Evolutionary conservation across 1,284 basidiomycete species (phyloP).

Genomic region (Takashimella koratensis): DNA sequence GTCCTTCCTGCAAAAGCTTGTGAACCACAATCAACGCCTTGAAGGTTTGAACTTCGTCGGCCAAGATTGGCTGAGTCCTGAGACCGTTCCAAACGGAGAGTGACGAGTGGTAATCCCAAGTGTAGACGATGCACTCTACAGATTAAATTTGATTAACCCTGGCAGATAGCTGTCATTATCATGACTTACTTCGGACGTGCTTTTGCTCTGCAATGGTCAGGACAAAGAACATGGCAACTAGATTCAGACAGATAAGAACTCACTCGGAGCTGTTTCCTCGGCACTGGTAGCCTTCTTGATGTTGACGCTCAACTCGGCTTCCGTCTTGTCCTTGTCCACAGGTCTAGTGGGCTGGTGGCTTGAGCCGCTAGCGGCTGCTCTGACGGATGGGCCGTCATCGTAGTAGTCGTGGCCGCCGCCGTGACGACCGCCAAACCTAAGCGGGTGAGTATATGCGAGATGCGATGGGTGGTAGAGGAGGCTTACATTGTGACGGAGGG

Average conservation of each 20-base stretch:
- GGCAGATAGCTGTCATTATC: too few species aligned
- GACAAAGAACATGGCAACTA: conserved; percentile 19
- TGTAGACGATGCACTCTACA: conserved; percentile 91
- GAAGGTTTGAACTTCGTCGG: conserved; percentile 94
- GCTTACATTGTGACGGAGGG: conserved; percentile 1
- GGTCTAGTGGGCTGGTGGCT: conserved; percentile 85
- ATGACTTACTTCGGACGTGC: conserved; percentile 87
- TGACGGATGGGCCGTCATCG: conserved; percentile 27
- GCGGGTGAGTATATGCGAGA: not conserved
- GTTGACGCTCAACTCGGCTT: conserved; percentile 82
- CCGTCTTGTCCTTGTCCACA: conserved; percentile 94
- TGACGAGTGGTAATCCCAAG: conserved; percentile 97
- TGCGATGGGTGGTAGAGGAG: not conserved
- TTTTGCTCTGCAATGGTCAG: conserved; percentile 84
- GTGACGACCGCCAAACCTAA: conserved; percentile 6
- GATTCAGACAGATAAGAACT: conserved; percentile 11
- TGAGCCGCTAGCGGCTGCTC: conserved; percentile 25
- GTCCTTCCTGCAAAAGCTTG: conserved; percentile 92
- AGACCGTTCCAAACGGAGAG: conserved; percentile 94
- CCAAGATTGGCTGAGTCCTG: conserved; percentile 86
- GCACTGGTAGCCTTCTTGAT: conserved; percentile 95
- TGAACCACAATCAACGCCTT: conserved; percentile 93
- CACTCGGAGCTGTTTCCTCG: conserved; percentile 71
- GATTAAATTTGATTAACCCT: conserved; percentile 1
- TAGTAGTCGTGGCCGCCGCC: conserved; percentile 34